Base-by-base conservation (phyloP, 495 filamentous ascomycete species). In the Penicillium egyptiacum region DNA sequence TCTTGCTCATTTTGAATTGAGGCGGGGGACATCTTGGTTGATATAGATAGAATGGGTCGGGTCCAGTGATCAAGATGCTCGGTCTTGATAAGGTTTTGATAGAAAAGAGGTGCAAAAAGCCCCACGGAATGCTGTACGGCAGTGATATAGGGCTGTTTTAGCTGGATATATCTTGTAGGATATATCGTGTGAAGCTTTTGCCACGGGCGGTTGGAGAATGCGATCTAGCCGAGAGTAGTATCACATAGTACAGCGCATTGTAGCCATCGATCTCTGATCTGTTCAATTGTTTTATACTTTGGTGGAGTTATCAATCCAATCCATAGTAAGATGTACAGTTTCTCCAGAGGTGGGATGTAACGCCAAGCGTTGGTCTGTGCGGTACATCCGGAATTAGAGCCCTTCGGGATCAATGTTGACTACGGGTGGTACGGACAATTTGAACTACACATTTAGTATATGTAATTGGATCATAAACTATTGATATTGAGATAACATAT, bases 291-390 rank as follows among this genome's bases (percentile, higher is more conserved):
- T 28, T 12, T 19, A 48, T 31, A 17, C 17, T 20, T 10, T 28
- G n/a, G 8, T 3, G 9, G 39, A 19, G n/a, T 33, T 42, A 44
- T 26, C 17, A 53, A 41, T 42, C 14, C 9, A 17, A 28, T 26
- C 48, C 33, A 51, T 23, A 50, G 20, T 26, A 20, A 16, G 39
- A 40, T 6, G 48, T 52, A 52, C 39, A 14, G 35, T 30, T 53
- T 20, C 26, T 46, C 44, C 46, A 43, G 46, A 51, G 47, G 56
- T 57, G 56, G 60, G 70, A 69, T 70, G 67, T 68, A 62, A 73
- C 68, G 72, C 72, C 72, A 74, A 75, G 72, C 61, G 62, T 62
- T 75, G 72, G 72, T 68, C 70, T 64, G 72, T 75, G 72, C 72
- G 56, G 53, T 43, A 61, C 4, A 46, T 45, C 23, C 30, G 28